Evolutionary conservation across 2,329 filamentous ascomycete species (phyloP), one percentile per base, ranked within the genome.

Genomic region (Botryosphaeria agaves): DNA sequence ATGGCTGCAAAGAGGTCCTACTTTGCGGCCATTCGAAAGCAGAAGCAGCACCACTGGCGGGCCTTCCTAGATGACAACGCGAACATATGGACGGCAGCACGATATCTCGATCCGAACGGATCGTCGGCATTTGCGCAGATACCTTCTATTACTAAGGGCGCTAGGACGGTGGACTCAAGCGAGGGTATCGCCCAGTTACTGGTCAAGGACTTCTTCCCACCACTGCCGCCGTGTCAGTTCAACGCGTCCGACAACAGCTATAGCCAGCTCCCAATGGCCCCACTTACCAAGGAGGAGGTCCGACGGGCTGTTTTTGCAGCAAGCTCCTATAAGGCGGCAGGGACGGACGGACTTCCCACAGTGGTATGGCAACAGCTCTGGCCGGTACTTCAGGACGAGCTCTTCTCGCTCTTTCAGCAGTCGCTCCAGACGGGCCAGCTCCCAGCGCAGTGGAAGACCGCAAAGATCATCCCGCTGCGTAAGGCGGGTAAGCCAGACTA

Each of bases 401-500:
- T 45, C 30, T 34, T 34, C 20, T 17, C 16, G 29, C 40, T 44
- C 17, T 45, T 41, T 28, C 17, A 29, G 23, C 32, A 25, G 26
- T 44, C 32, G 17, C 34, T 44, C 9, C 28, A 38, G 26, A 34
- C 31, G 36, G 33, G 38, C 30, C 38, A 41, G 30, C 37, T 41
- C 25, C 36, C 45, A 8, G 31, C 37, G 31, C 36, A 38, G 14
- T 38, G 45, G 34, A 40, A 40, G 31, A 35, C 38, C 14, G 41
- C 43, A 33, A 41, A 41, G 38, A 47, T 47, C 29, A 35, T 41
- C 23, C 38, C 41, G 19, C 37, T 47, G 14, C 40, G 40, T 14
- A 43, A 48, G 35, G 36, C 35, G 21, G 37, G 41, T 21, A 38
- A 42, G 26, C 28, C 21, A 21, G 38, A 47, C 37, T 44, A 47